Evolutionary conservation across 495 filamentous ascomycete genomes (phyloP).

Genomic region (Trichoderma erinaceum): DNA sequence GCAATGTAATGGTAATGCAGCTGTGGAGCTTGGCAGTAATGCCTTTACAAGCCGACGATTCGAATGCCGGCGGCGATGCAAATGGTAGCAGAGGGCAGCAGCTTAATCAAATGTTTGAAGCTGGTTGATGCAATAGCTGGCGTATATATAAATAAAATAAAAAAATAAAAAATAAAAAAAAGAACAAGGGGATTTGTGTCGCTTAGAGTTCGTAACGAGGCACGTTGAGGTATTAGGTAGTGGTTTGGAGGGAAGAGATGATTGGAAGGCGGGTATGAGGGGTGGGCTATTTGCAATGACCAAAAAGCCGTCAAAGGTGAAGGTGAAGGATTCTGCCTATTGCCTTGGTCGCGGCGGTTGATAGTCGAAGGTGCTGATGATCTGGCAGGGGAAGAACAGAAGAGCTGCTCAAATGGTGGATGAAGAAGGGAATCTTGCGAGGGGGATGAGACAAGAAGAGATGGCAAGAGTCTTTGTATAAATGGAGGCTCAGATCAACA

Average conservation of each 20-base stretch:
- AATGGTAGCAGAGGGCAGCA: too few species aligned
- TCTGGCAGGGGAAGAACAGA: background rate
- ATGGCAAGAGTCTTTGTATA: constrained; percentile 10
- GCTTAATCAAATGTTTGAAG: too few species aligned
- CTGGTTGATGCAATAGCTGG: too few species aligned
- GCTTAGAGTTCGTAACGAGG: background rate
- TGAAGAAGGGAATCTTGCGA: constrained; percentile 12
- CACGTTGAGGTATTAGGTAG: background rate
- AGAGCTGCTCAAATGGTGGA: background rate
- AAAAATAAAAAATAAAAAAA: background rate
- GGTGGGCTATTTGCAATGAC: background rate
- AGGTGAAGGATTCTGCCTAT: constrained; percentile 6
- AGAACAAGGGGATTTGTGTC: background rate
- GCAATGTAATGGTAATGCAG: too few species aligned
- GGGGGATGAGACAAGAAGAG: background rate
- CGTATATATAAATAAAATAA: too few species aligned
- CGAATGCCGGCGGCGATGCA: too few species aligned
- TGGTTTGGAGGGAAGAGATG: background rate
- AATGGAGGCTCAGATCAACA: constrained; percentile 14
- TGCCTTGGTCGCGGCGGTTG: background rate
- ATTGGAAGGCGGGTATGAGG: background rate
- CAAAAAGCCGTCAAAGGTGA: constrained; percentile 4
- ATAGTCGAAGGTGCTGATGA: constrained; percentile 7
- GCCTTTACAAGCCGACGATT: too few species aligned
- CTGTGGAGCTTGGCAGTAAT: too few species aligned